Evolutionary conservation across 2,329 filamentous ascomycete genomes (phyloP), one percentile per base, ranked within the genome.

Genomic region (Knoxdaviesia proteae): DNA sequence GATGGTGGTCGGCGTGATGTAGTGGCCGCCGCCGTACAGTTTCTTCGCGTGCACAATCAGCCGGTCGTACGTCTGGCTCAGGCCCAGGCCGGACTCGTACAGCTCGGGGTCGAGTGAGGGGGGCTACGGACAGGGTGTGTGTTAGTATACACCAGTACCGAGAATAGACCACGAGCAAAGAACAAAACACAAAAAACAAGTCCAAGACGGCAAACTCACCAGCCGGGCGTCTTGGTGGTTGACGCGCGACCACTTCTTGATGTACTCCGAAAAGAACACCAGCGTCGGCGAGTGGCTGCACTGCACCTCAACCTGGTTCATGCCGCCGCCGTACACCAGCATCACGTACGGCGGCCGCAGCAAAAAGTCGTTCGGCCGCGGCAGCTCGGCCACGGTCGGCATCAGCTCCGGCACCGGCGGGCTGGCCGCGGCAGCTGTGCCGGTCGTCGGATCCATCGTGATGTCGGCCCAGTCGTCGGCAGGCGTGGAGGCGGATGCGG

Each of bases 311-410:
- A 69, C 55, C 29, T 49, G 50, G 6, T 48, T 47, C 5, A 46
- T 49, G 11, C 53, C 52, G 7, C 49, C 47, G 7, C 54, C 51
- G 20, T 54, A 48, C 5, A 70, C 53, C 9, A 59, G 56, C 5
- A 71, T 53, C 42, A 67, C 58, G 47, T 70, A 70, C 0, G 67
- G 67, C 1, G 67, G 62, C 33, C 54, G 58, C 6, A 58, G 53
- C 9, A 68, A 56, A 7, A 71, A 54, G n/a, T 66, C 58, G 40
- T 68, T 63, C 0, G 67, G 68, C 2, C 63, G 56, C 4, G 62
- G 59, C 7, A 71, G 50, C 0, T 55, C 55, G 4, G 53, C 56
- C 2, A 59, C 50, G 31, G 58, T 57, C 1, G 68, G 65, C 3
- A 71, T 51, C 41, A 58, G 56, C 8, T 60, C 54, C 11, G 49